These are phyloP conservation scores for Logfia minima DNA, from an alignment of 129 eudicot species.

Conservation along the genomic window DNA sequence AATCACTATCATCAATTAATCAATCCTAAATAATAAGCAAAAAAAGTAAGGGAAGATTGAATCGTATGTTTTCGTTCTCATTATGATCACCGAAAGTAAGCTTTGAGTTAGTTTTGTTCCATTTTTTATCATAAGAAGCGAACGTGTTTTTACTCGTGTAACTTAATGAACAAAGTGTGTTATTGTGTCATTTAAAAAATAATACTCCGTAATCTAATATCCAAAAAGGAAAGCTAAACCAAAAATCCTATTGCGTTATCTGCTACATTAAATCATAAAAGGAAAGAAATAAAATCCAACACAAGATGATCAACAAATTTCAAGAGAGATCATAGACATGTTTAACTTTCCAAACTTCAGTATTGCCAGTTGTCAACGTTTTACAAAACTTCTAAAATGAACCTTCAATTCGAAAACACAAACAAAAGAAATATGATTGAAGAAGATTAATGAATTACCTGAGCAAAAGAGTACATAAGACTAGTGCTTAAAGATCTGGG, in stretches of 20 bases:
- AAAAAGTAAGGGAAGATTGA: not conserved
- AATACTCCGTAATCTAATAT: no score
- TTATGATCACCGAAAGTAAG: no score
- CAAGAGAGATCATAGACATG: not conserved
- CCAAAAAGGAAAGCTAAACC: no score
- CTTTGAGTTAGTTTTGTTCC: no score
- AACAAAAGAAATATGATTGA: not conserved
- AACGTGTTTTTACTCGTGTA: no score
- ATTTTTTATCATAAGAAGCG: not conserved
- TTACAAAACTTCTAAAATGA: no score
- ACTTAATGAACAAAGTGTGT: no score
- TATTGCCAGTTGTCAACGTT: not conserved
- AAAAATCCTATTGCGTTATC: no score
- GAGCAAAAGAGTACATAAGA: constrained; percentile 82
- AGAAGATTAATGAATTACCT: constrained; percentile 37
- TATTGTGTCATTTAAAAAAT: no score
- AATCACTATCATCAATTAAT: constrained; percentile 12
- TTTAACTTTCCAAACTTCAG: not conserved
- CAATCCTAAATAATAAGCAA: not conserved
- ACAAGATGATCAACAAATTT: not conserved
- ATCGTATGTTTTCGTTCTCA: no score
- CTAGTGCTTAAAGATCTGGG: constrained; percentile 82
- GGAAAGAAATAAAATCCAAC: no score
- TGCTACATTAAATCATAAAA: no score
- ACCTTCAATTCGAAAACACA: not conserved